Evolutionary conservation across 2,329 filamentous ascomycete genomes (phyloP), one percentile per base, ranked within the genome.

Genomic region (Paraphoma sp.): DNA sequence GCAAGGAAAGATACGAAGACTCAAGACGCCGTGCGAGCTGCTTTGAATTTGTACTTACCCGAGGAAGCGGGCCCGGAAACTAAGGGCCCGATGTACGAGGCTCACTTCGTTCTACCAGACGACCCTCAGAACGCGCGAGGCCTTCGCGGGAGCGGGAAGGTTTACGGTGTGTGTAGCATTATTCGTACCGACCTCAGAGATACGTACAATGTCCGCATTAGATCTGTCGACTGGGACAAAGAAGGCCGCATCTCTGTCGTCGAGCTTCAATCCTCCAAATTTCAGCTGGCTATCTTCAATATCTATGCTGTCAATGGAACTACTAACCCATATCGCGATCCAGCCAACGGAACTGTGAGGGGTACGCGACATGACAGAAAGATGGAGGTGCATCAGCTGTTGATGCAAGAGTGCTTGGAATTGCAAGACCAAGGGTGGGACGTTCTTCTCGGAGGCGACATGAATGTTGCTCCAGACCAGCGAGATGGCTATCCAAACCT

Each of bases 251-350:
- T 85, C 5, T 74, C 79, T n/a, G 71, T 85, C 18, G 73, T 81
- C 11, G 79, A 83, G 64, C 72, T 75, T 17, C 47, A 4, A 1
- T 48, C 48, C 2, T 18, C 40, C 1, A 18, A 49, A 9, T 62
- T 60, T 8, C 78, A 73, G 33, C 54, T 84, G 0, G 79, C 80
- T 1, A 67, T 86, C 18, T 76, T 84, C 65, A 85, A 85, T 60
- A 75, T 84, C 30, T 85, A 84, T 62, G 80, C 81, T 41, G 80
- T 84, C 11, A 85, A 85, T 62, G 83, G 83, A 2, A 85, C 83
- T 0, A 71, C 77, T 0, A 78, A 77, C 29, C 69, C 76, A 0
- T 84, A 84, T 65, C 77, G 77, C 16, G 73, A 79, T 51, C 71
- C 81, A 0, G n/a, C 60, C 1, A 83, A 78, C 0, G 83, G 83